phyloP scores from a whole-genome alignment of 2,329 filamentous ascomycete species.

The Monilinia vaccinii-corymbosi region DNA sequence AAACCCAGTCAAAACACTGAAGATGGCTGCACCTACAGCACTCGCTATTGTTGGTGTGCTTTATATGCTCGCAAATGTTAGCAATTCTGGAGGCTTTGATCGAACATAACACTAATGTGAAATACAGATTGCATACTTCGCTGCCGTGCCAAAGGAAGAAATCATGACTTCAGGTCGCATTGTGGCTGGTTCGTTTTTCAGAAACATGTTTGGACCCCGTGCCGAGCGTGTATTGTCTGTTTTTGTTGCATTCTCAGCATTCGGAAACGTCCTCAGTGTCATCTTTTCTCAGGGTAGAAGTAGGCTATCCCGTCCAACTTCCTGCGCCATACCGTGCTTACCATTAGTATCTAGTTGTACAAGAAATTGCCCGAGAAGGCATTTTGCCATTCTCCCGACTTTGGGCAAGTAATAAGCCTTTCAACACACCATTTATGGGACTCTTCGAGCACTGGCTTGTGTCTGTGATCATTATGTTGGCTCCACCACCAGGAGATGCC shows the following conservation, averaged over 20 bases:
- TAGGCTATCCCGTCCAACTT: constrained; percentile 8
- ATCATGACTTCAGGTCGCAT: constrained; percentile 43
- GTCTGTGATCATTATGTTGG: constrained; percentile 56
- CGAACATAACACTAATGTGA: neutral
- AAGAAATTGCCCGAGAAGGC: constrained; percentile 57
- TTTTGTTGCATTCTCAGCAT: constrained; percentile 58
- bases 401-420: constrained; percentile 55
- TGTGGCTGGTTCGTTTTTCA: constrained; percentile 46
- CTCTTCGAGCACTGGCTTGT: constrained; percentile 57
- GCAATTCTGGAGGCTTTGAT: neutral
- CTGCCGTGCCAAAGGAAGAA: constrained; percentile 44
- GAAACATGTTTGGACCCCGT: constrained; percentile 43
- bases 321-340: neutral
- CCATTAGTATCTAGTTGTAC: constrained; percentile 37
- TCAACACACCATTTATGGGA: constrained; percentile 52
- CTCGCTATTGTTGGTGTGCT: constrained; percentile 48
- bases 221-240: constrained; percentile 53
- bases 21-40: constrained; percentile 54
- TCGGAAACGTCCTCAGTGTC: constrained; percentile 58
- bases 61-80: constrained; percentile 54
- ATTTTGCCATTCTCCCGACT: constrained; percentile 54
- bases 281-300: constrained; percentile 58
- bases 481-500: constrained; percentile 56
- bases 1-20: constrained; percentile 55
- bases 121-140: constrained; percentile 51